Conservation (phyloP, 2,329 filamentous ascomycete species). For the Lasiodiplodia theobromae region DNA sequence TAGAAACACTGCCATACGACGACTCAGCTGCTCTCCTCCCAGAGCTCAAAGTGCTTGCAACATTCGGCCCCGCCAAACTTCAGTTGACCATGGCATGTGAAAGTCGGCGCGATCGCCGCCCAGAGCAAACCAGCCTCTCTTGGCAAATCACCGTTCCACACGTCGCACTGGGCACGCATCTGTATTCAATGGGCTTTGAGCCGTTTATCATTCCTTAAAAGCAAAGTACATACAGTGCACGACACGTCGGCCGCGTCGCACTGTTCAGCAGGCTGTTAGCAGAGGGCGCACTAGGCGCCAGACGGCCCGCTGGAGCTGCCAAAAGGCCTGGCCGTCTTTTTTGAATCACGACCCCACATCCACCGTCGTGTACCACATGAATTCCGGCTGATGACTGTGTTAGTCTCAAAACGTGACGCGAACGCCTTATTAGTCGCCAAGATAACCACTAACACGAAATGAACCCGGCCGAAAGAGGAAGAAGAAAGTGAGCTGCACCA, state of each 20-base stretch:
- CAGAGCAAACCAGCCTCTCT: not conserved
- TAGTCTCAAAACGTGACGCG: constrained; percentile 28
- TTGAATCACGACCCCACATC: not conserved
- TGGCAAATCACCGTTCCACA: constrained; percentile 13
- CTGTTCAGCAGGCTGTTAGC: constrained; percentile 5
- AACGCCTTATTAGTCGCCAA: constrained; percentile 28
- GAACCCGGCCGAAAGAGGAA: constrained; percentile 21
- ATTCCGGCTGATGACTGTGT: constrained; percentile 15
- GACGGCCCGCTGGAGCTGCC: not conserved
- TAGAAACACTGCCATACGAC: not conserved
- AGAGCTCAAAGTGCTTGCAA: not conserved
- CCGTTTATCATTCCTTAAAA: constrained; percentile 27
- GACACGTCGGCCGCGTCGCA: constrained; percentile 1
- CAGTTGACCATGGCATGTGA: not conserved
- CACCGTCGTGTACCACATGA: constrained; percentile 22
- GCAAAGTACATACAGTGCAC: constrained; percentile 23
- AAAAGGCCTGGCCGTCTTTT: constrained; percentile 4
- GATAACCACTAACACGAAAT: constrained; percentile 22
- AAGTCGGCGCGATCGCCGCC: not conserved
- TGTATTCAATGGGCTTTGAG: constrained; percentile 16
- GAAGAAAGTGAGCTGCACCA: not conserved
- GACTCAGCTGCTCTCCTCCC: not conserved
- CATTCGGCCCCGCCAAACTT: not conserved
- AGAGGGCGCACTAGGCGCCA: constrained; percentile 6
- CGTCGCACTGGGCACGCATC: not conserved